phyloP scores from a whole-genome alignment of 2,329 filamentous ascomycete genomes.

The Colletotrichum sp. region DNA sequence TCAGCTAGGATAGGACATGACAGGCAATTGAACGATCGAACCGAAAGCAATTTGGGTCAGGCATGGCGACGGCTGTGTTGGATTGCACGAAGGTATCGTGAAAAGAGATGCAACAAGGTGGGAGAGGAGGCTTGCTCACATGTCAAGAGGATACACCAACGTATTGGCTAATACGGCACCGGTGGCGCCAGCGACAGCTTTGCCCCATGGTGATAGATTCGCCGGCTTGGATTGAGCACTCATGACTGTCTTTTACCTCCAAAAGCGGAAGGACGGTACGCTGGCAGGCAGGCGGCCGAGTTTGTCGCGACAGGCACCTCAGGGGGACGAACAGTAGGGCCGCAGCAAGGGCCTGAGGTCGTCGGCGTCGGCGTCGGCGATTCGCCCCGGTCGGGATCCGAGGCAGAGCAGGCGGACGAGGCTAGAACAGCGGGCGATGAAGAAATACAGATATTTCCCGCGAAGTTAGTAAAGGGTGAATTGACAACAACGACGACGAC shows the following conservation, averaged over 20 bases:
- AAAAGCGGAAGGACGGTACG: not conserved
- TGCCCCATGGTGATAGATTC: constrained; percentile 87
- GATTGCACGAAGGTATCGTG: not conserved
- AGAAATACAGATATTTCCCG: not conserved
- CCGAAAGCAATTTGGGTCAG: not conserved
- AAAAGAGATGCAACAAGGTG: not conserved
- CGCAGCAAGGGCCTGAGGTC: not conserved
- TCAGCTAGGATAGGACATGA: constrained; percentile 16
- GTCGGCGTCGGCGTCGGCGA: constrained; percentile 13
- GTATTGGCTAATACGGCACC: constrained; percentile 95
- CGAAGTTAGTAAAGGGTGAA: not conserved
- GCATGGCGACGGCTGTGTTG: not conserved
- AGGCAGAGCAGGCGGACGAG: not conserved
- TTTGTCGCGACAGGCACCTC: not conserved
- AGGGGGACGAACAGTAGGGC: not conserved
- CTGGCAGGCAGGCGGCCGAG: not conserved
- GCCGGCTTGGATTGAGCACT: constrained; percentile 67
- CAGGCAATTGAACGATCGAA: not conserved
- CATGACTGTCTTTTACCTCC: constrained; percentile 40
- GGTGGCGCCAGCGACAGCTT: constrained; percentile 88
- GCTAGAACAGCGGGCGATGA: not conserved
- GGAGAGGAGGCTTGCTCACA: constrained; percentile 64
- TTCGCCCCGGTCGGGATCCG: constrained; percentile 5
- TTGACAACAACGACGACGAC: not conserved
- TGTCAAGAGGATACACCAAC: constrained; percentile 93